These are phyloP conservation scores for Ochromonas danica DNA, from an alignment of 108 stramenopile species.

Conservation along the genomic window DNA sequence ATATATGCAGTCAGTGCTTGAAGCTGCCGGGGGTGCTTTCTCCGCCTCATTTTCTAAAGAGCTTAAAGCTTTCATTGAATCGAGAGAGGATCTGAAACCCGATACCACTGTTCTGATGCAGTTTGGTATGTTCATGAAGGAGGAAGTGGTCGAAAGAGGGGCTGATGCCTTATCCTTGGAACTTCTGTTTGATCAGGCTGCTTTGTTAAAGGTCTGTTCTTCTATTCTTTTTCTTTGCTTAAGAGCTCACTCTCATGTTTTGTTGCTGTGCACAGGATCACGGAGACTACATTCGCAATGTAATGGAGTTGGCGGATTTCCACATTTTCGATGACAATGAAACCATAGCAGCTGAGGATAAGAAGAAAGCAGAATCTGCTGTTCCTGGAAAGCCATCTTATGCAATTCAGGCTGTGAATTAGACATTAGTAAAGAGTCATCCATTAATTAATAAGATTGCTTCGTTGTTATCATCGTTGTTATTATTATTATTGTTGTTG, in stretches of 20 bases:
- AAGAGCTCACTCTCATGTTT: conserved; percentile 78
- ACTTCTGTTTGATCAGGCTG: not conserved
- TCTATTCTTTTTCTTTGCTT: conserved; percentile 49
- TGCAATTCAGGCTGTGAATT: no score
- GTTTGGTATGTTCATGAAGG: conserved; percentile 83
- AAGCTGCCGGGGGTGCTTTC: conserved; percentile 26
- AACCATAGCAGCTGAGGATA: conserved; percentile 50
- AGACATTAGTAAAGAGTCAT: no score
- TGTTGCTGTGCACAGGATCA: conserved; percentile 73
- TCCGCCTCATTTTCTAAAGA: conserved; percentile 37
- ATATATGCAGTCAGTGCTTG: conserved; percentile 64
- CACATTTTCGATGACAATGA: conserved; percentile 58
- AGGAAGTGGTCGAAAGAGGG: conserved; percentile 79
- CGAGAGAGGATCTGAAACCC: not conserved
- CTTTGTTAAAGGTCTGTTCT: not conserved
- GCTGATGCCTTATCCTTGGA: conserved; percentile 6
- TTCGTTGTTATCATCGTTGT: no score
- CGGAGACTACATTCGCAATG: conserved; percentile 67
- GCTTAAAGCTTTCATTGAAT: conserved; percentile 37
- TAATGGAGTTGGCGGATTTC: conserved; percentile 52
- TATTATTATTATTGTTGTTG: no score
- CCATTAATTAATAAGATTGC: no score
- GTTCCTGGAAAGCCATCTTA: conserved; percentile 71
- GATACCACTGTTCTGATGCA: conserved; percentile 70
- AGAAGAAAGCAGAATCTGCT: conserved; percentile 59